Percentiles rank a stretch among this genome's conserved stretches.
Evolutionary conservation across 1,139 yeast species (phyloP).

Genomic region (Magnusiomyces tetraspermus): DNA sequence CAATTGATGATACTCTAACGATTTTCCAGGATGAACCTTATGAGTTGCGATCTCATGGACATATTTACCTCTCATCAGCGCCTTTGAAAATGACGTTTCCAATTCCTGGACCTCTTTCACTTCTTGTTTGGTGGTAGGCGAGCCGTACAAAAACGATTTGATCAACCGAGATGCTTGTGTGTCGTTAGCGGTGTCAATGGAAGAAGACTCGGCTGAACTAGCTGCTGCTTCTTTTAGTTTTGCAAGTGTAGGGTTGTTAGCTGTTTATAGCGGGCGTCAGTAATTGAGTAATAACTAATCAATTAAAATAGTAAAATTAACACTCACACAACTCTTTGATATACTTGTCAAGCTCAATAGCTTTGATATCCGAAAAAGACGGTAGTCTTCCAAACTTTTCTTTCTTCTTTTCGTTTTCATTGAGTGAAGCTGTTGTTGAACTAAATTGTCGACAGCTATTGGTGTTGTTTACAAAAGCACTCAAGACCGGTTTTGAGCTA

Average conservation of each 20-base stretch:
- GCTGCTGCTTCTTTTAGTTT: constrained; percentile 18
- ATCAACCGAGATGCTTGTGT: constrained; percentile 24
- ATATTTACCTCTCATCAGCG: constrained; percentile 35
- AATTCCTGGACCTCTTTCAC: constrained; percentile 23
- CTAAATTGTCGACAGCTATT: too few relatives aligned
- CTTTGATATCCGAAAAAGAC: constrained; percentile 29
- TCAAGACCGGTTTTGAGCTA: too few relatives aligned
- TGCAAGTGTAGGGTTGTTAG: constrained; percentile 10
- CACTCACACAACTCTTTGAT: constrained; percentile 16
- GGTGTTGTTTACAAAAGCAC: too few relatives aligned
- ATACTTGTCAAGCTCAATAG: constrained; percentile 29
- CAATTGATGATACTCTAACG: constrained; percentile 33
- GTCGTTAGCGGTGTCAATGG: not conserved
- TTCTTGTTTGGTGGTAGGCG: constrained; percentile 30
- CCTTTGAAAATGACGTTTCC: constrained; percentile 32
- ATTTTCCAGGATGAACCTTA: constrained; percentile 31
- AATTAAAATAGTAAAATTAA: too few relatives aligned
- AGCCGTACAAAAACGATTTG: constrained; percentile 34
- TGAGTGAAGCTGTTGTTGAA: too few relatives aligned
- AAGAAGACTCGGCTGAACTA: constrained; percentile 8
- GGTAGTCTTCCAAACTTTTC: constrained; percentile 24
- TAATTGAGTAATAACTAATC: too few relatives aligned
- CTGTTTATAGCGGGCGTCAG: constrained; percentile 1
- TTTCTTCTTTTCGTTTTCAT: too few relatives aligned
- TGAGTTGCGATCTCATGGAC: constrained; percentile 37